These are phyloP conservation scores for Coemansia sp. DNA, from an alignment of 192 early-diverging fungal genomes.

Conservation along the genomic window DNA sequence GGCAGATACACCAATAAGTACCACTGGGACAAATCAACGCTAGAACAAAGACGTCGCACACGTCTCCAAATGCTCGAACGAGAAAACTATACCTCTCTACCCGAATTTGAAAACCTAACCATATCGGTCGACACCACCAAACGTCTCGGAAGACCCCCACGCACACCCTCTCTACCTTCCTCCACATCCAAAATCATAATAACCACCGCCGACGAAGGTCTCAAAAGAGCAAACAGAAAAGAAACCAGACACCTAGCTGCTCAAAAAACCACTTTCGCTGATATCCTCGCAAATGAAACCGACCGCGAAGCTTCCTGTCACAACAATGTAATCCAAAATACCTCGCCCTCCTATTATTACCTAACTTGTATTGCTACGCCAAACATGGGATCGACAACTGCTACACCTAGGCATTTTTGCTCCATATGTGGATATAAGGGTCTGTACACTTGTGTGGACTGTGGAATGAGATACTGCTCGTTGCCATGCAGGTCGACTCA, in stretches of 20 bases:
- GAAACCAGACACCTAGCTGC: conserved; percentile 25
- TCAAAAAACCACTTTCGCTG: conserved; percentile 27
- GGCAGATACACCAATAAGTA: conserved; percentile 3
- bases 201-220: conserved; percentile 21
- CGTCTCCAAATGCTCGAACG: conserved; percentile 43
- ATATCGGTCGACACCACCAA: conserved; percentile 4
- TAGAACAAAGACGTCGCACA: conserved; percentile 35
- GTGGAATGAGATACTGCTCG: conserved; percentile 70
- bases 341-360: conserved; percentile 7
- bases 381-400: conserved; percentile 31
- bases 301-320: too few relatives aligned
- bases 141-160: conserved; percentile 1
- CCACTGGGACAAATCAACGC: conserved; percentile 44
- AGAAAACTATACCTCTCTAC: conserved; percentile 39
- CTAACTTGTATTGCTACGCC: conserved; percentile 36
- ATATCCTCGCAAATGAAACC: conserved; percentile 15
- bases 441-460: conserved; percentile 61
- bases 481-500: conserved; percentile 62
- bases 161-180: conserved; percentile 5
- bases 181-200: conserved; percentile 19
- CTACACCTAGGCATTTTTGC: conserved; percentile 61
- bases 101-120: conserved; percentile 39
- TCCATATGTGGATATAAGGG: conserved; percentile 68
- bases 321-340: too few relatives aligned
- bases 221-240: conserved; percentile 35